Percentiles rank a stretch among this genome's conserved stretches.
phyloP scores from a whole-genome alignment of 176 grass and related monocot genomes.

The Musa itinerans region DNA sequence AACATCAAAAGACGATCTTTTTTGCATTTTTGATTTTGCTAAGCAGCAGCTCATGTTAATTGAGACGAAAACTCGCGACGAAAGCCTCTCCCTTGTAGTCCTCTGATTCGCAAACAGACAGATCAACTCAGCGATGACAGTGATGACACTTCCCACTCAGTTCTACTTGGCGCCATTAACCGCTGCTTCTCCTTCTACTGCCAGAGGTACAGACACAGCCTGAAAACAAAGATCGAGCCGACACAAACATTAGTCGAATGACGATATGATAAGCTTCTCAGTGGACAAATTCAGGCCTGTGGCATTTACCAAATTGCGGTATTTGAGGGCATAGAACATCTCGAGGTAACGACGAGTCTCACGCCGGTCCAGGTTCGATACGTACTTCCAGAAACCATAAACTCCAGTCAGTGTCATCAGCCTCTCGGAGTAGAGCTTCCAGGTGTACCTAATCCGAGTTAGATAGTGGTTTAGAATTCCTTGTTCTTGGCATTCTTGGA shows the following conservation, averaged over 20 bases:
- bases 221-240: neutral
- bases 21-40: neutral
- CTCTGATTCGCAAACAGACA: neutral
- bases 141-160: neutral
- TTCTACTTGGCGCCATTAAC: constrained; percentile 21
- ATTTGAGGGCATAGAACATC: constrained; percentile 99
- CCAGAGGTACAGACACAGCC: neutral
- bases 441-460: constrained; percentile 56
- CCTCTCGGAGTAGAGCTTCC: constrained; percentile 98
- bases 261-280: neutral
- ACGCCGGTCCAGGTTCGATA: constrained; percentile 88
- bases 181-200: constrained; percentile 30
- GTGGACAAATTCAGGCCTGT: neutral
- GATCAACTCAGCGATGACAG: neutral
- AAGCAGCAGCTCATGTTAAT: neutral
- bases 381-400: constrained; percentile 98
- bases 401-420: constrained; percentile 90
- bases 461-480: neutral
- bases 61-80: neutral
- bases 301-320: constrained; percentile 60
- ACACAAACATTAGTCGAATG: neutral
- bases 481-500: neutral
- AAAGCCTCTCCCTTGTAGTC: neutral
- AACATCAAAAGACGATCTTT: neutral
- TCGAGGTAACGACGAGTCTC: constrained; percentile 95